Percentiles rank a stretch among this genome's conserved stretches.
Conservation (phyloP, 768 basidiomycete species). For the Termitomyces titanicus region DNA sequence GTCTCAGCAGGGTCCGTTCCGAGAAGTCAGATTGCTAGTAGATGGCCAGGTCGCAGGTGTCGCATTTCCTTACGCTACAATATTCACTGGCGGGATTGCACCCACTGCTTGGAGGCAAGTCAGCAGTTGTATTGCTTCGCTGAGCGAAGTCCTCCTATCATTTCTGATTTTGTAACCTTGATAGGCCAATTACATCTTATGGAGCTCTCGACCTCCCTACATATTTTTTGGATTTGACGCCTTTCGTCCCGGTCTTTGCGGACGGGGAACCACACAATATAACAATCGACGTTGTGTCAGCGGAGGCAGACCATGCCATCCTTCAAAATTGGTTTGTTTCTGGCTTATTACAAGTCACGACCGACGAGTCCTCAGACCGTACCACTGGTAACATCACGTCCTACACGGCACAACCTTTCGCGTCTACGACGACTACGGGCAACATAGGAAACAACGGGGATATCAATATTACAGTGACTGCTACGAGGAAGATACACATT, state of each 20-base stretch:
- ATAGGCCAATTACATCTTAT: constrained; percentile 70
- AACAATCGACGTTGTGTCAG: constrained; percentile 69
- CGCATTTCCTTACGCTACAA: constrained; percentile 50
- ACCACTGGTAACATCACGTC: constrained; percentile 66
- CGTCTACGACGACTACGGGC: constrained; percentile 47
- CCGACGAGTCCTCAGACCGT: constrained; percentile 52
- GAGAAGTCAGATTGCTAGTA: constrained; percentile 45
- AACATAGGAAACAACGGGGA: constrained; percentile 36
- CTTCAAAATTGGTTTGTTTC: constrained; percentile 78
- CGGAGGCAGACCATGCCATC: constrained; percentile 60
- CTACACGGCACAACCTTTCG: constrained; percentile 56
- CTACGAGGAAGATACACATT: constrained; percentile 53
- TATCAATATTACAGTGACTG: constrained; percentile 58
- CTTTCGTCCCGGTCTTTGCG: constrained; percentile 67
- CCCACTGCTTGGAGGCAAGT: constrained; percentile 64
- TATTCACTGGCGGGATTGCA: constrained; percentile 75
- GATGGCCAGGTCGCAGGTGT: constrained; percentile 43
- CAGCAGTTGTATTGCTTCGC: background rate
- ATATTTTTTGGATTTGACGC: constrained; percentile 74
- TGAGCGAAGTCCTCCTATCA: too few species aligned
- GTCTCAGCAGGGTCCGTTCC: constrained; percentile 43
- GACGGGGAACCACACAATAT: constrained; percentile 66
- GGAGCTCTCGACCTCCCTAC: constrained; percentile 76
- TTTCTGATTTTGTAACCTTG: background rate
- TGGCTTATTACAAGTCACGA: constrained; percentile 63